Base-by-base conservation (phyloP, 768 basidiomycete species). In the Pleurotus tuoliensis region DNA sequence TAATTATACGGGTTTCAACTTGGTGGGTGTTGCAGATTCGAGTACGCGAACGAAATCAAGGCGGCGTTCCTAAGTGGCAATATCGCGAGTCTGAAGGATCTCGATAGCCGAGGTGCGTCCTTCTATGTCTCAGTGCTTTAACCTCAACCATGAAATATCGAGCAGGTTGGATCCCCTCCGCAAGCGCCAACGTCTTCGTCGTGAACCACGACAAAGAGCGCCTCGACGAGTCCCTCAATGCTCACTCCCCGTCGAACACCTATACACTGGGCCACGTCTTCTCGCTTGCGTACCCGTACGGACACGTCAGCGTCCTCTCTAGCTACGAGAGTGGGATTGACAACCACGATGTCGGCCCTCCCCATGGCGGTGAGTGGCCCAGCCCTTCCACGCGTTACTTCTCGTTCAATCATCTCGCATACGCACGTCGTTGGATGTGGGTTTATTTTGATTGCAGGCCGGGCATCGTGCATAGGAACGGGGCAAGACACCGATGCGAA, bases 331-430 rank as follows among this genome's bases (percentile, higher is more conserved):
- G 9, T 3, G 30, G 30, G 9, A 43, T 47, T 3, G 83, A 77
- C 66, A 68, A 71, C 3, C 69, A 74, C 41, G 82, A 86, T 59
- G 77, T 70, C 30, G 87, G 86, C 12, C 76, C 82, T 20, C 86
- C 87, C 0, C 86, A 87, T 61, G 73, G 76, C 51, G 81, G 83
- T 15, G 41, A 43, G 41, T 43, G 6, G 8, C 30, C 7, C 30
- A 30, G 2, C 30, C 7, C 7, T n/a, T 43, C 13, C 41, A 9
- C 41, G 8, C 4, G 12, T 43, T 15, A 2, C 41, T 43, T 43
- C 27, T 30, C 7, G 27, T 30, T 30, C 27, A 5, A 30, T 1
- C 27, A 8, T 30, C 27, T 30, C 27, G 5, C 27, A 27, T 27
- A 27, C 27, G 27, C 27, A 27, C 27, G 1, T 5, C 27, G 8